These are phyloP conservation scores for Edaphochlamys debaryana DNA, from an alignment of 139 green algal species.

Conservation along the genomic window DNA sequence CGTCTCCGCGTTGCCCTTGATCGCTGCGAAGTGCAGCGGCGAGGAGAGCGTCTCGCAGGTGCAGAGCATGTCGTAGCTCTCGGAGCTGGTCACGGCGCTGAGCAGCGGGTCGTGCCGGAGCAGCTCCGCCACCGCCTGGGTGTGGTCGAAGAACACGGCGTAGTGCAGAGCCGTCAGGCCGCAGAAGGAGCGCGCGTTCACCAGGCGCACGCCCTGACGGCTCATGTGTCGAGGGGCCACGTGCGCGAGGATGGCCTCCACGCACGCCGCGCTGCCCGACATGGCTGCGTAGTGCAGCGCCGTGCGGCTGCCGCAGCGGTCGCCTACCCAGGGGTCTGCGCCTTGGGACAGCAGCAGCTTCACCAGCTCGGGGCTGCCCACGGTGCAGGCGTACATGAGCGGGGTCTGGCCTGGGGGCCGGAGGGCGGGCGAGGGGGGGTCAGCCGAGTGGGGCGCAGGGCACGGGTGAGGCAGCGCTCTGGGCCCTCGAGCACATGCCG, in stretches of 20 bases:
- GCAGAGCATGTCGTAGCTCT: conserved; percentile 8
- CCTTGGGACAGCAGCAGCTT: conserved; percentile 31
- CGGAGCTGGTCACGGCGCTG: background rate
- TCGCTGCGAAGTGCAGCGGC: conserved; percentile 24
- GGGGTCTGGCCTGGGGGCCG: conserved; percentile 43
- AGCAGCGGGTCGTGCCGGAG: conserved; percentile 6
- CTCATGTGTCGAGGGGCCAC: conserved; percentile 11
- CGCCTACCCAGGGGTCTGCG: conserved; percentile 57
- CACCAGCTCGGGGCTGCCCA: conserved; percentile 39
- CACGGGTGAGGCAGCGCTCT: background rate
- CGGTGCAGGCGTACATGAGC: conserved; percentile 51
- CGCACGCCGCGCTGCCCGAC: too few relatives aligned
- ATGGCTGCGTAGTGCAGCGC: conserved; percentile 55
- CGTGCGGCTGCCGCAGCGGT: conserved; percentile 54
- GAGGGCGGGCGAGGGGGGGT: background rate
- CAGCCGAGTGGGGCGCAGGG: too few relatives aligned
- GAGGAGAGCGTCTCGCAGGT: background rate
- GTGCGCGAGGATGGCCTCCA: too few relatives aligned
- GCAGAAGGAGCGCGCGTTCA: background rate
- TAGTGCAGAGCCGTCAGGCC: conserved; percentile 16
- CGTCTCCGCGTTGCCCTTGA: background rate
- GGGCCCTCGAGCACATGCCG: background rate
- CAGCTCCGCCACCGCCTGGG: too few relatives aligned
- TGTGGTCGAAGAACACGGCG: too few relatives aligned
- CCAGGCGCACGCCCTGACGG: too few relatives aligned